A percentile compares a stretch with the other conserved stretches of the same genome.
Conservation (phyloP, 768 basidiomycete genomes). For the Lentinula raphanica region DNA sequence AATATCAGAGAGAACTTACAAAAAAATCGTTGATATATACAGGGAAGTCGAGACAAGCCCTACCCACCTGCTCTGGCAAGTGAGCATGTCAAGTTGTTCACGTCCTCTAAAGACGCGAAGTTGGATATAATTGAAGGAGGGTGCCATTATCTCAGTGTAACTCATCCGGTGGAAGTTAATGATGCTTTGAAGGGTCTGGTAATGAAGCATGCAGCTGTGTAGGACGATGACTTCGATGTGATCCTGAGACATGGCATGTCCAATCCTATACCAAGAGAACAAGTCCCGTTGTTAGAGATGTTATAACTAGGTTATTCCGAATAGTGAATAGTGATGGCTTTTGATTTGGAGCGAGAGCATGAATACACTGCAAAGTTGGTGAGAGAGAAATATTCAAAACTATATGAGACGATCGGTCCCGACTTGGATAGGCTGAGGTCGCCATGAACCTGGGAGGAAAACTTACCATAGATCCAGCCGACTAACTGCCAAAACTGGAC, state of each 20-base stretch:
- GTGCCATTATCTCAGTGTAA: neutral
- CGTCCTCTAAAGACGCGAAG: neutral
- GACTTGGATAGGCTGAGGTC: neutral
- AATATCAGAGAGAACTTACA: too few species aligned
- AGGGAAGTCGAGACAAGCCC: neutral
- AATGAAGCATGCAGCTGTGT: neutral
- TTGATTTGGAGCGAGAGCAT: too few species aligned
- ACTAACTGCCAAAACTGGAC: constrained; percentile 7
- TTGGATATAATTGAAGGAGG: neutral
- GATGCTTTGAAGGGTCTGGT: neutral
- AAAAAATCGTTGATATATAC: neutral
- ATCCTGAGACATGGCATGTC: too few species aligned
- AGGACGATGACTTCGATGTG: too few species aligned
- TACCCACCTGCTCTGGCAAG: neutral
- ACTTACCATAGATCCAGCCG: neutral
- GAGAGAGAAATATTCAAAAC: too few species aligned
- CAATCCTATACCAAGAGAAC: too few species aligned
- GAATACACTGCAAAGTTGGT: too few species aligned
- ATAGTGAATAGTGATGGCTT: too few species aligned
- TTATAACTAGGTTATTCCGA: too few species aligned
- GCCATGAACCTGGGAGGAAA: neutral
- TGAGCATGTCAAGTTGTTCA: neutral
- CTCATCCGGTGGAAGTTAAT: neutral
- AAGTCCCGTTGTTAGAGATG: too few species aligned
- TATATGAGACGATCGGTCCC: too few species aligned